phyloP scores from a whole-genome alignment of 495 filamentous ascomycete genomes.

The Penicillium antarcticum region DNA sequence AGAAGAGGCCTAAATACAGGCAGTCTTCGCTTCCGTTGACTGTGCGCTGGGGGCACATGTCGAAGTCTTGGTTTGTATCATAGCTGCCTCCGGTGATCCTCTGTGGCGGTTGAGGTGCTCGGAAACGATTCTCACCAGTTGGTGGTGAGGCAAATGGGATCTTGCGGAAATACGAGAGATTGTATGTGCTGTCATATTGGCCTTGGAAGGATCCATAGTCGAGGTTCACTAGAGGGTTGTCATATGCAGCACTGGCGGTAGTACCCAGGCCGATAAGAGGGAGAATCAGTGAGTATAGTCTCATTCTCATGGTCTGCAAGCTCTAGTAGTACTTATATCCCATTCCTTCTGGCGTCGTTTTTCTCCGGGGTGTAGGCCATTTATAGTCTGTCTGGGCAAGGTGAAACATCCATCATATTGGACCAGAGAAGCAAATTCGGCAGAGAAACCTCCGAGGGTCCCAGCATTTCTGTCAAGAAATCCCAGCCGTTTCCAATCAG shows the following conservation, averaged over 20 bases:
- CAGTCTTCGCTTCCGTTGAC: conserved; percentile 62
- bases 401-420: not conserved
- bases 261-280: conserved; percentile 7
- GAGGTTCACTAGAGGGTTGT: conserved; percentile 32
- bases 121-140: conserved; percentile 52
- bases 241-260: conserved; percentile 11
- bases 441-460: not conserved
- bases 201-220: conserved; percentile 60
- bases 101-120: conserved; percentile 51
- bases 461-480: not conserved
- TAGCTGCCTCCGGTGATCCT: conserved; percentile 46
- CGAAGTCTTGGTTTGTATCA: conserved; percentile 53
- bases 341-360: not conserved
- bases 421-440: not conserved
- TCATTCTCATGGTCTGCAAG: conserved; percentile 2
- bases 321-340: too few species aligned
- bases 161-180: conserved; percentile 52
- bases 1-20: conserved; percentile 57
- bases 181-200: conserved; percentile 48
- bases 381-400: conserved; percentile 5
- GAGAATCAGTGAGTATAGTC: not conserved
- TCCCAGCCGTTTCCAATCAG: not conserved
- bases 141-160: conserved; percentile 60
- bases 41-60: conserved; percentile 56
- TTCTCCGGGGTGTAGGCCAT: not conserved